Percentiles rank a stretch among this genome's conserved stretches.
Evolutionary conservation across 2,329 filamentous ascomycete species (phyloP).

Genomic region (Orbilia quercus): DNA sequence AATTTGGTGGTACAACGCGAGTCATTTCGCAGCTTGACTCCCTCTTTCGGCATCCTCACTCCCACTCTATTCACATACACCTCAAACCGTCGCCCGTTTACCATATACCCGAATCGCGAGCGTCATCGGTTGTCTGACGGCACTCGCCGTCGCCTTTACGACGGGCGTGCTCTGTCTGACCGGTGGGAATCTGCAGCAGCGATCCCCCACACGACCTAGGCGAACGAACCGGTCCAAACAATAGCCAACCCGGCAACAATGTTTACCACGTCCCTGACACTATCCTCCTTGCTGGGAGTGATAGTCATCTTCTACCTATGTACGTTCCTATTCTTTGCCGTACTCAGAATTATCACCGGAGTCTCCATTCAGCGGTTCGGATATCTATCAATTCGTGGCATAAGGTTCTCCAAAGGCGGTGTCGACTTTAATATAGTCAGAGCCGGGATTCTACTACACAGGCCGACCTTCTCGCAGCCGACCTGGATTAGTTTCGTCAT

Average conservation of each 20-base stretch:
- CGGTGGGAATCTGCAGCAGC: conserved; percentile 5
- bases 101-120: conserved; percentile 30
- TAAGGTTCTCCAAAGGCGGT: conserved; percentile 90
- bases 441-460: conserved; percentile 86
- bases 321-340: conserved; percentile 91
- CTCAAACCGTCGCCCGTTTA: neutral
- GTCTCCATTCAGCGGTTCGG: conserved; percentile 95
- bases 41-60: conserved; percentile 39
- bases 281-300: conserved; percentile 82
- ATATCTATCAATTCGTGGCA: conserved; percentile 88
- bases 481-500: conserved; percentile 94
- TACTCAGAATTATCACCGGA: conserved; percentile 90
- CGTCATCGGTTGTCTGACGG: conserved; percentile 29
- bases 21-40: conserved; percentile 41
- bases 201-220: conserved; percentile 26
- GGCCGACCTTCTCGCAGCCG: conserved; percentile 94
- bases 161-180: conserved; percentile 19
- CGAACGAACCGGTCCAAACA: conserved; percentile 6
- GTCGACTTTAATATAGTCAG: conserved; percentile 89
- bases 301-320: conserved; percentile 86
- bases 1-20: conserved; percentile 45
- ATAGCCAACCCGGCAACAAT: conserved; percentile 14
- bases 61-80: conserved; percentile 3
- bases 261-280: conserved; percentile 52
- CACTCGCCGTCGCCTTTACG: conserved; percentile 38